Conservation (phyloP, 345 rosid species). For the Cardiospermum halicacabum region DNA sequence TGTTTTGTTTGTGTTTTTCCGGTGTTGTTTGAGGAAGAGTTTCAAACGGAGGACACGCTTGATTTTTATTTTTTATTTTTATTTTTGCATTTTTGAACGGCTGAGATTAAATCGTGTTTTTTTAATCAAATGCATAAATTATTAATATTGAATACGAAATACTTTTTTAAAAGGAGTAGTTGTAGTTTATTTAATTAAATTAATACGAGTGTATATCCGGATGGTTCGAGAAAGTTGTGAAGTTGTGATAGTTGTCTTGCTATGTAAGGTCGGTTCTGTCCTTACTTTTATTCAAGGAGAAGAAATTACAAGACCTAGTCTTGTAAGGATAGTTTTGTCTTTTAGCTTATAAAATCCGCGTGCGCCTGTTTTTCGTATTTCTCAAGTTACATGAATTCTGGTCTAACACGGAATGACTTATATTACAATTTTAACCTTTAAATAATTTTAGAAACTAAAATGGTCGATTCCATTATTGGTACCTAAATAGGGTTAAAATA, state of each 20-base stretch:
- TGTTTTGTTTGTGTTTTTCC: not conserved
- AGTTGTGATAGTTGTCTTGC: not conserved
- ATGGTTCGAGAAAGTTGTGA: not conserved
- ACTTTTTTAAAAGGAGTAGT: too few species aligned
- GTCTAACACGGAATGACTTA: not conserved
- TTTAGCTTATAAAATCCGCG: not conserved
- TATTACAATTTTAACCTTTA: not conserved
- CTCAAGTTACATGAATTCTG: not conserved
- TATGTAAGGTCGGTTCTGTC: not conserved
- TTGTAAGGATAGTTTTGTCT: not conserved
- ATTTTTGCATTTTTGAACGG: not conserved
- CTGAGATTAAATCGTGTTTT: not conserved
- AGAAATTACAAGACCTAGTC: not conserved
- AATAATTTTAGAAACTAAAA: not conserved
- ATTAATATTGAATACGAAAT: too few species aligned
- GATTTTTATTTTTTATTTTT: not conserved
- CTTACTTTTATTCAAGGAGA: not conserved
- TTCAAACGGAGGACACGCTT: not conserved
- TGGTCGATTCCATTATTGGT: too few species aligned
- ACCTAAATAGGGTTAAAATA: not conserved
- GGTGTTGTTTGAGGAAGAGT: not conserved
- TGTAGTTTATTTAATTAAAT: not conserved
- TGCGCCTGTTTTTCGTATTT: not conserved
- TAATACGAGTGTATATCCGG: not conserved
- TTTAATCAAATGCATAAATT: too few species aligned